These are phyloP conservation scores for Entelexis sorbosivorans DNA, from an alignment of 1,139 yeast species.

Conservation along the genomic window DNA sequence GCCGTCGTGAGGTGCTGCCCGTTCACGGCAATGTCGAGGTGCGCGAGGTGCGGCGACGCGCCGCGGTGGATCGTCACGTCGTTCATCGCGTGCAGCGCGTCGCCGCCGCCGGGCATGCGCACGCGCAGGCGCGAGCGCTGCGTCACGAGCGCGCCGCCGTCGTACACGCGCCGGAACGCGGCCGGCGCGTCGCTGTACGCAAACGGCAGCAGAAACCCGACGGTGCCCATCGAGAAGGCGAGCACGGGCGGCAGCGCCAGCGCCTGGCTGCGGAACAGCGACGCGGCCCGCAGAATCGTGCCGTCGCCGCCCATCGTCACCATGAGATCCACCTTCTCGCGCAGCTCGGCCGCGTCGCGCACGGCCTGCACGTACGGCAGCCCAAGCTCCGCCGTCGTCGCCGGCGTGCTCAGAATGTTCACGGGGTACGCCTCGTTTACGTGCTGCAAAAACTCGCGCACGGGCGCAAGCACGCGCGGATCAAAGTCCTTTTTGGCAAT, in stretches of 20 bases:
- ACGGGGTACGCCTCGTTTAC: slow-evolving; percentile 53
- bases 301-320: slow-evolving; percentile 95
- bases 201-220: slow-evolving; percentile 84
- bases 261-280: slow-evolving; percentile 42
- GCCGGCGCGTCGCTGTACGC: slow-evolving; percentile 50
- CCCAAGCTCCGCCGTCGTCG: slow-evolving; percentile 61
- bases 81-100: slow-evolving; percentile 62
- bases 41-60: slow-evolving; percentile 71
- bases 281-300: slow-evolving; percentile 65
- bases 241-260: slow-evolving; percentile 79
- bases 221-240: slow-evolving; percentile 80
- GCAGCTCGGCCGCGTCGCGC: slow-evolving; percentile 37
- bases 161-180: slow-evolving; percentile 58
- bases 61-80: slow-evolving; percentile 85
- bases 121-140: slow-evolving; percentile 53
- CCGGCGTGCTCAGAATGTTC: slow-evolving; percentile 65
- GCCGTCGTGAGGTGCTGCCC: slow-evolving; percentile 77
- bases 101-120: slow-evolving; percentile 29
- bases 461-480: slow-evolving; percentile 50
- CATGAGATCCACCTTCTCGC: slow-evolving; percentile 50
- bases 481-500: slow-evolving; percentile 83
- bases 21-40: slow-evolving; percentile 70
- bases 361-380: slow-evolving; percentile 24
- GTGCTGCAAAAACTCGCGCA: slow-evolving; percentile 49
- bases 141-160: slow-evolving; percentile 56